Base-by-base conservation (phyloP, 129 eudicot species). In the Deinandra increscens region DNA sequence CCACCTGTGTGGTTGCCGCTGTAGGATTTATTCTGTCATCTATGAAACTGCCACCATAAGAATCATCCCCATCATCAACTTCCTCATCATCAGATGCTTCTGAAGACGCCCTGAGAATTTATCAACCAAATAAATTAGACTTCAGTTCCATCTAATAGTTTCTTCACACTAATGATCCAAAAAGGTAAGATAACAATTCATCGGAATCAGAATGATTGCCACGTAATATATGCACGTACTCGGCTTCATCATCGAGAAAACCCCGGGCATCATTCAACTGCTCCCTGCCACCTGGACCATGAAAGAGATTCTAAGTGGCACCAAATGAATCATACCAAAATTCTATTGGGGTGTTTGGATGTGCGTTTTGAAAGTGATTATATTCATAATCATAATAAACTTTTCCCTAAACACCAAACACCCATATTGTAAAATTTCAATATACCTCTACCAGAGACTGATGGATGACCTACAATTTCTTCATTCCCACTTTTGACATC, bases 181-280 rank as follows among this genome's bases (percentile, higher is more conserved):
- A 66, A 12, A 17, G 1, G 29, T 9, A 29, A 48, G 55, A 36
- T 38, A 44, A 60, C 23, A 64, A 13, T 60, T 42, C 10, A 22
- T 17, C 37, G 5, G 9, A 22, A 43, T 22, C 44, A 60, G 36
- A 36, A 36, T 34, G 36, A 36, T 15, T 34, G 45, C 39, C 66
- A 60, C 13, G 31, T 13, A 39, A 41, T 6, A 51, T 50, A 39
- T 54, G 51, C 8, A 86, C 98, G 81, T 85, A 93, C 99, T 87
- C 97, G 4, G 99, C 99, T 85, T 93, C 97, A 51, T 80, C 92
- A 5, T 93, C 97, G 36, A 93, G 79, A 69, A 81, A 89, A 61
- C 20, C 77, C 63, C 71, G 69, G 53, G 64, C 91, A 69, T 76
- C 84, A n/a, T 83, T 70, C 20, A 50, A 66, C 64, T 46, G 68